These are phyloP conservation scores for Mesembryanthemum crystallinum DNA, from an alignment of 148 eudicot genomes.

Conservation along the genomic window DNA sequence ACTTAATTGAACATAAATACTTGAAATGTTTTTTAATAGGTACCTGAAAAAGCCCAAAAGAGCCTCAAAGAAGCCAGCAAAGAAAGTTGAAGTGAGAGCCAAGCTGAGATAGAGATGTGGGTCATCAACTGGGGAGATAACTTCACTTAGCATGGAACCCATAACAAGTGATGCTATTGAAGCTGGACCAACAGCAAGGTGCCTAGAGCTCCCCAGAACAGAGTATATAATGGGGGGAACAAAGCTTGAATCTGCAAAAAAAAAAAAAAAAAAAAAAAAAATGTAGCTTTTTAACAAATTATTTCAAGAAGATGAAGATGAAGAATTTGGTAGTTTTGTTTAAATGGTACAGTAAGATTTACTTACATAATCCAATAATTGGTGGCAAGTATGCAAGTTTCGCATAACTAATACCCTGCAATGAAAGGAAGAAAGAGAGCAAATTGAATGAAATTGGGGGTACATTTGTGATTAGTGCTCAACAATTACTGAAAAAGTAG, in stretches of 20 bases:
- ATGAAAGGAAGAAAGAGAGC: constrained; percentile 4
- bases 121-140: constrained; percentile 54
- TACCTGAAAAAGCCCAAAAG: constrained; percentile 79
- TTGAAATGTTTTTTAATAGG: neutral
- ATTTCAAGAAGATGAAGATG: neutral
- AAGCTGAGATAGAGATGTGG: constrained; percentile 66
- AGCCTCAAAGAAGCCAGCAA: constrained; percentile 84
- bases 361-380: constrained; percentile 84
- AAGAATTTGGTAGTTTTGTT: neutral
- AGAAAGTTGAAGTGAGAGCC: constrained; percentile 79
- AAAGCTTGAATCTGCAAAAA: constrained; percentile 81
- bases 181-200: constrained; percentile 89
- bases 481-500: neutral
- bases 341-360: neutral
- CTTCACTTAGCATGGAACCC: constrained; percentile 78
- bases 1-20: neutral
- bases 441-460: neutral
- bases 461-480: neutral
- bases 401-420: constrained; percentile 94
- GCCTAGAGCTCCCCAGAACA: constrained; percentile 80
- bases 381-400: constrained; percentile 97
- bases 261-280: no score
- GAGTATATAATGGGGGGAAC: constrained; percentile 87
- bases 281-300: neutral
- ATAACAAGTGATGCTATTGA: constrained; percentile 83